Base-by-base conservation (phyloP, 2,329 filamentous ascomycete species). In the Atkinsonella hypoxylon region DNA sequence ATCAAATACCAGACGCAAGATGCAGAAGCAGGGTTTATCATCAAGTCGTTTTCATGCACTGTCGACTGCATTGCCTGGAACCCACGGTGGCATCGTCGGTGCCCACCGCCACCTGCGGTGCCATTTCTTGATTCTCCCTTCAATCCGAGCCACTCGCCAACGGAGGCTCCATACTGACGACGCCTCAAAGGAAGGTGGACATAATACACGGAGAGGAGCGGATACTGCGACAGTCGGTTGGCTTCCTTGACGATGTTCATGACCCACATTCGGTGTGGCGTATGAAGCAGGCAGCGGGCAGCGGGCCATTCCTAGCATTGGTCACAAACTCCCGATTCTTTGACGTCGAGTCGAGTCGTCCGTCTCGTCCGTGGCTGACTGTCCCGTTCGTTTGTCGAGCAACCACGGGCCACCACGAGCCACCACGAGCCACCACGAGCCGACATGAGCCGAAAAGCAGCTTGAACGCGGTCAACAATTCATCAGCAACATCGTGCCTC, bases 221-320 rank as follows among this genome's bases (percentile, higher is more conserved):
- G 9, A 13, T 15, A 12, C 13, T 18, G n/a, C 30, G 17, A 41
- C 30, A 34, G 30, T 36, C 30, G 17, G 42, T 41, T 17, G 18
- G 17, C 12, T 11, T 32, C 11, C 20, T 31, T 39, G 45, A 36
- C 34, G 17, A 10, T 32, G 26, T 13, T n/a, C 11, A 34, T 6
- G 4, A n/a, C 26, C 20, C 38, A n/a, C 45, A 40, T 9, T 30
- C 13, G 22, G 15, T 13, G 34, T 50, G 43, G 41, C 36, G 45
- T 22, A 34, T 41, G 40, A 36, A 7, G 34, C 34, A 15, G 34
- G 34, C 34, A 39, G 40, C 32, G 30, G 51, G n/a, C 30, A 38
- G 40, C 51, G 48, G 51, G 51, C 48, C 48, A 40, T 36, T 31
- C 32, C 45, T 45, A 42, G 20, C 38, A 39, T 31, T 11, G 34